A percentile compares a stretch with the other conserved stretches of the same genome.
These are phyloP conservation scores for Plantago major DNA, from an alignment of 257 asterid genomes.

Conservation along the genomic window DNA sequence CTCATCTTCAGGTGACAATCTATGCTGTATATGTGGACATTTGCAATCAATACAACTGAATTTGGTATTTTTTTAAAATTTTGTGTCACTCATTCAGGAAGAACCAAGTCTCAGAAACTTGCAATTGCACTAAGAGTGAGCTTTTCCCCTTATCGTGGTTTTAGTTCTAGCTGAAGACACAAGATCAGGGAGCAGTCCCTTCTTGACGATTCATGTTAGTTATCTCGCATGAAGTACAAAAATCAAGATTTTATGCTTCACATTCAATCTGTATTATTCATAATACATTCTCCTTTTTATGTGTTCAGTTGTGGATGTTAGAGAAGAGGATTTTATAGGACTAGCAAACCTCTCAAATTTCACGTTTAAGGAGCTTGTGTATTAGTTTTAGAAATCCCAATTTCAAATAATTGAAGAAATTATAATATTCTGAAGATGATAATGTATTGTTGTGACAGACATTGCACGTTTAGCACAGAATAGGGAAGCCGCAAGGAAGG, in stretches of 20 bases:
- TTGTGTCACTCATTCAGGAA: conserved; percentile 31
- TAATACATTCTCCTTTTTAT: background rate
- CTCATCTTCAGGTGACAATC: conserved; percentile 42
- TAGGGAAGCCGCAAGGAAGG: too few species aligned
- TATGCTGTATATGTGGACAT: background rate
- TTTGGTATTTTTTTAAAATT: background rate
- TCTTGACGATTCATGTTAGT: conserved; percentile 53
- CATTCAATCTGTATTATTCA: background rate
- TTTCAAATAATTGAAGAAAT: too few species aligned
- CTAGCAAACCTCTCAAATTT: conserved; percentile 73
- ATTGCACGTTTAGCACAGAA: too few species aligned
- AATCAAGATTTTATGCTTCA: too few species aligned
- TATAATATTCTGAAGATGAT: too few species aligned
- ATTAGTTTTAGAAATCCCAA: too few species aligned
- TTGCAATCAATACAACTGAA: background rate
- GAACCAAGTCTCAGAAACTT: conserved; percentile 45
- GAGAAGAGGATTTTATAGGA: conserved; percentile 64
- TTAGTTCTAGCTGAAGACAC: conserved; percentile 31
- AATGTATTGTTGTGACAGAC: too few species aligned
- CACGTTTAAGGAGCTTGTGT: conserved; percentile 84
- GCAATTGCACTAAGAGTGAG: conserved; percentile 74
- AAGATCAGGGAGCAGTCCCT: conserved; percentile 48
- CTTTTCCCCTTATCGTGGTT: conserved; percentile 41
- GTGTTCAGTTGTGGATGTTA: conserved; percentile 47
- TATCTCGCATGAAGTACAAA: background rate